Base-by-base conservation (phyloP, 1,284 basidiomycete species). In the Vanrija sp. region DNA sequence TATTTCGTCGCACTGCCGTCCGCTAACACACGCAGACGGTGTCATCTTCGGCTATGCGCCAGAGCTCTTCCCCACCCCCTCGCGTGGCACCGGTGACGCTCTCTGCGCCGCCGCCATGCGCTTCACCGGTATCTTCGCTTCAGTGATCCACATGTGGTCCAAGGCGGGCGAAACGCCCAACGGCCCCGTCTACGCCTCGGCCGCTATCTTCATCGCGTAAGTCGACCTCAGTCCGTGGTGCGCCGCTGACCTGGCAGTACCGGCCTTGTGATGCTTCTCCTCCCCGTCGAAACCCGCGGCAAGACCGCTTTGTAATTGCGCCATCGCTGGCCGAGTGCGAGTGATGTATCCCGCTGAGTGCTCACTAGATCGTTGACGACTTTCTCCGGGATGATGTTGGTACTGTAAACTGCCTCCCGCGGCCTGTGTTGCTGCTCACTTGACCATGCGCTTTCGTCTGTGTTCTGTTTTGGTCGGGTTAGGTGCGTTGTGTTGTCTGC, bases 1-100 rank as follows among this genome's bases (percentile, higher is more conserved):
- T 44, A 39, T 38, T 38, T 5, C 1, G 8, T 8, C n/a, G 21
- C 21, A 5, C 23, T 49, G 83, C 12, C 5, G 9, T 12, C 14
- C 2, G 10, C 34, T 34, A 14, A 34, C 34, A 34, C 34, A 5
- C 34, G 9, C 34, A 34, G 83, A 85, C 65, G 83, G 82, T 15
- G 79, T 85, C 14, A 75, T 85, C 19, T 86, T 81, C 60, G 83
- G 82, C 3, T 83, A 83, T 62, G 82, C 82, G 1, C 85, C 85
- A 16, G 84, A 86, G 63, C 80, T 85, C 12, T 86, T 86, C 75
- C 83, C 85, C 0, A 82, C 83, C 0, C 83, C 83, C 1, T 81
- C 83, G 53, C 78, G 85, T 39, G 85, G 84, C 5, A 85, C 85
- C 0, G 85, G 83, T 3, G 83, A 86, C 60, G 84, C 84, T 0